Evolutionary conservation across 345 rosid species (phyloP).

Genomic region (Sisymbrium altissimum): DNA sequence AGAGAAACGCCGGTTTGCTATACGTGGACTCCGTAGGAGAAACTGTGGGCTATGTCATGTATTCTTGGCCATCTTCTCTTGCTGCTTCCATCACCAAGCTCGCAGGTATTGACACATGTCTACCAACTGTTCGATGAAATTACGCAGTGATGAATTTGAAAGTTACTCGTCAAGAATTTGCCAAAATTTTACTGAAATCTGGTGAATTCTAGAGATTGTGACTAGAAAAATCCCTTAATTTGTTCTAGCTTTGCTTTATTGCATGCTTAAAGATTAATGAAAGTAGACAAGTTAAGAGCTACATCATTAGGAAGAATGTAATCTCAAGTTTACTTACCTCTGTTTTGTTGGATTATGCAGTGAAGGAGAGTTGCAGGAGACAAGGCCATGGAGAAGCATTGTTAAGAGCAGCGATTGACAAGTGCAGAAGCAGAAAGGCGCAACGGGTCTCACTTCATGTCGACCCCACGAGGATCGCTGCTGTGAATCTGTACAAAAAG

Average conservation of each 20-base stretch:
- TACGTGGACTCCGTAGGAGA: conserved; percentile 44
- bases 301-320: not conserved
- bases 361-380: conserved; percentile 63
- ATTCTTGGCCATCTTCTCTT: conserved; percentile 71
- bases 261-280: too few species aligned
- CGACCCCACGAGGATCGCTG: conserved; percentile 61
- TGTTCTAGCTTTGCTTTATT: too few species aligned
- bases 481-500: conserved; percentile 69
- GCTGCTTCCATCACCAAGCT: conserved; percentile 72
- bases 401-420: conserved; percentile 57
- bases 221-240: not conserved
- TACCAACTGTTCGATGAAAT: conserved; percentile 50
- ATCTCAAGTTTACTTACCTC: not conserved
- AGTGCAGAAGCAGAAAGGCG: conserved; percentile 69
- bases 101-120: conserved; percentile 52
- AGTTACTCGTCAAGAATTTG: not conserved
- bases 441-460: conserved; percentile 71
- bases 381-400: conserved; percentile 74
- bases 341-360: conserved; percentile 33
- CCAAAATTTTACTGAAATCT: not conserved
- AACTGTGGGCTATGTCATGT: conserved; percentile 64
- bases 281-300: not conserved
- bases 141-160: not conserved
- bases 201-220: not conserved
- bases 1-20: conserved; percentile 66